Percentiles rank a stretch among this genome's conserved stretches.
These are phyloP conservation scores for Rhodotorula sp. DNA, from an alignment of 1,284 basidiomycete genomes.

Conservation along the genomic window DNA sequence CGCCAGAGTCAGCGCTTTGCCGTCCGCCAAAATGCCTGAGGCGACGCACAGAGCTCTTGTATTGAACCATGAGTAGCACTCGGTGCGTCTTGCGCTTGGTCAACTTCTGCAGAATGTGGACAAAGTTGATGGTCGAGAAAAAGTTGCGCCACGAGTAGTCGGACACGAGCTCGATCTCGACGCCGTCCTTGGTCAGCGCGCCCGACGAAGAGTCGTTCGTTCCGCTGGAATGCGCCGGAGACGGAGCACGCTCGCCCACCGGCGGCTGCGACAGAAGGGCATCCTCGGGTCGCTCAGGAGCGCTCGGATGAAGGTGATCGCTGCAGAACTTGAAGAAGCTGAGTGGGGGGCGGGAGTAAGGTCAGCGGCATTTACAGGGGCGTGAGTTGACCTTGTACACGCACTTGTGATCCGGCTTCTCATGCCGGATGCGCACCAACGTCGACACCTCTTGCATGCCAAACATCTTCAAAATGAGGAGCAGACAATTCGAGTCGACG, in stretches of 20 bases:
- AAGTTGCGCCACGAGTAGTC: slow-evolving; percentile 99
- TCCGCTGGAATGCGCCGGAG: neutral
- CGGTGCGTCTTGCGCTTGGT: slow-evolving; percentile 92
- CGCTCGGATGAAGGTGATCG: slow-evolving; percentile 52
- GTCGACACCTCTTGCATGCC: slow-evolving; percentile 86
- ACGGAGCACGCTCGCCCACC: neutral
- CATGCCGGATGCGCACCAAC: slow-evolving; percentile 80
- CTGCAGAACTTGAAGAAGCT: slow-evolving; percentile 91
- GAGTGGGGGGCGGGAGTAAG: neutral
- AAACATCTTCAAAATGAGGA: slow-evolving; percentile 97
- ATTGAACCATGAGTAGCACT: slow-evolving; percentile 93
- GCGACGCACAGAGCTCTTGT: slow-evolving; percentile 83
- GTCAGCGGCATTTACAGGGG: neutral
- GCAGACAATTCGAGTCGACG: slow-evolving; percentile 90
- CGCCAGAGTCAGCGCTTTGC: no score
- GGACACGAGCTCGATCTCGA: slow-evolving; percentile 84
- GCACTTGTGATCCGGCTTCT: slow-evolving; percentile 63
- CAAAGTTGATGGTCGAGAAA: slow-evolving; percentile 96
- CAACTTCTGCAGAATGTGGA: slow-evolving; percentile 96
- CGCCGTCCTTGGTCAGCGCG: slow-evolving; percentile 54
- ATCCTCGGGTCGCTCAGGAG: slow-evolving; percentile 49
- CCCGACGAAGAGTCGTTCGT: neutral
- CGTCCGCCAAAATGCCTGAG: no score
- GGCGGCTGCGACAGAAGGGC: slow-evolving; percentile 56
- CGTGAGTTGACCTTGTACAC: neutral